Conservation (phyloP, 1,284 basidiomycete species). For the Melampsora americana region DNA sequence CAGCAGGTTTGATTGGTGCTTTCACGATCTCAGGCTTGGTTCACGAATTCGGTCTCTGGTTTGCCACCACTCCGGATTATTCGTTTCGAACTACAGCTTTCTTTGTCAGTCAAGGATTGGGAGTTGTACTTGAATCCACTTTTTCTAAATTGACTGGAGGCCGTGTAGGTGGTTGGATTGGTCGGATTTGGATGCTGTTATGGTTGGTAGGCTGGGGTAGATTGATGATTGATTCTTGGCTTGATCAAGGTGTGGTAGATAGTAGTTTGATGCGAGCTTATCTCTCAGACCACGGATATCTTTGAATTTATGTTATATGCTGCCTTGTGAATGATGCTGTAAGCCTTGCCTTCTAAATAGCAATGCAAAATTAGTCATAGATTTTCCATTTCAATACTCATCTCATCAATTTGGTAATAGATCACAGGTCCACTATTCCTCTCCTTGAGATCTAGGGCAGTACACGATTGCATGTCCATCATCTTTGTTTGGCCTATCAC, state of each 20-base stretch:
- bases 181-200: conserved; percentile 44
- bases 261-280: neutral
- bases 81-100: conserved; percentile 40
- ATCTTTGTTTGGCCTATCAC: too few species aligned
- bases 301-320: neutral
- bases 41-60: conserved; percentile 19
- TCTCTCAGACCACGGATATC: neutral
- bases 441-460: too few species aligned
- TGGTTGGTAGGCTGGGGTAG: conserved; percentile 32
- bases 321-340: too few species aligned
- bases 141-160: conserved; percentile 41
- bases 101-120: conserved; percentile 48
- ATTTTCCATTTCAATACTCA: too few species aligned
- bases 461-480: too few species aligned
- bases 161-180: conserved; percentile 43
- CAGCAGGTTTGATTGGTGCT: neutral
- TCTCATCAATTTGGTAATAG: too few species aligned
- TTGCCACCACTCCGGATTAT: conserved; percentile 4
- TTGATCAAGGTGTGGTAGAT: neutral
- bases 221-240: conserved; percentile 11
- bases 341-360: too few species aligned
- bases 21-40: conserved; percentile 14
- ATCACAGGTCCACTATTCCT: too few species aligned
- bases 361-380: too few species aligned
- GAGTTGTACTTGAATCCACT: conserved; percentile 45